These are phyloP conservation scores for Babesia bovis DNA, from an alignment of 169 alveolate species.

Conservation along the genomic window DNA sequence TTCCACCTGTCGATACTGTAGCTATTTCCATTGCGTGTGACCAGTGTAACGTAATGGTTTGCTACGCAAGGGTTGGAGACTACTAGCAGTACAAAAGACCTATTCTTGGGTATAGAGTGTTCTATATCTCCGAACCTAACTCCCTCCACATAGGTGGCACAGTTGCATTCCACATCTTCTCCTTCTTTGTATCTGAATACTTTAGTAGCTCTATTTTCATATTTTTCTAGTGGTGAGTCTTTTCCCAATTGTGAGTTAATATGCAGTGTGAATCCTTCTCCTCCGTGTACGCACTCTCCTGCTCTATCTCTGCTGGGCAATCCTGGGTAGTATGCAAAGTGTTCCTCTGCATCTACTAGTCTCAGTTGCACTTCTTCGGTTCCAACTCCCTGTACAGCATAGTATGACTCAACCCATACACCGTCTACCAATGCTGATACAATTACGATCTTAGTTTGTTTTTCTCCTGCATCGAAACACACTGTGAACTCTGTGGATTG, in stretches of 20 bases:
- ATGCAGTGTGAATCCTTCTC: slow-evolving; percentile 13
- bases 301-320: slow-evolving; percentile 9
- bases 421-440: slow-evolving; percentile 14
- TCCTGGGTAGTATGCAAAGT: slow-evolving; percentile 15
- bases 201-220: neutral
- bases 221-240: slow-evolving; percentile 1
- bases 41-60: slow-evolving; percentile 11
- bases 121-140: slow-evolving; percentile 12
- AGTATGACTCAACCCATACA: slow-evolving; percentile 46
- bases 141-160: neutral
- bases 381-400: neutral
- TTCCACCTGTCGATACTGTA: slow-evolving; percentile 6
- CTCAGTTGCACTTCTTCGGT: neutral
- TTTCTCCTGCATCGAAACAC: slow-evolving; percentile 12
- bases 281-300: neutral
- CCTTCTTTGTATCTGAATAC: slow-evolving; percentile 18
- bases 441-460: neutral
- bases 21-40: slow-evolving; percentile 4
- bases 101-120: slow-evolving; percentile 4
- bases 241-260: neutral
- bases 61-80: neutral
- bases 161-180: neutral
- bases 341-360: slow-evolving; percentile 8
- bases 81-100: slow-evolving; percentile 25
- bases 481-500: slow-evolving; percentile 18